Percentiles rank a stretch among this genome's conserved stretches.
Conservation (phyloP, 345 rosid genomes). For the Brassica napus region DNA sequence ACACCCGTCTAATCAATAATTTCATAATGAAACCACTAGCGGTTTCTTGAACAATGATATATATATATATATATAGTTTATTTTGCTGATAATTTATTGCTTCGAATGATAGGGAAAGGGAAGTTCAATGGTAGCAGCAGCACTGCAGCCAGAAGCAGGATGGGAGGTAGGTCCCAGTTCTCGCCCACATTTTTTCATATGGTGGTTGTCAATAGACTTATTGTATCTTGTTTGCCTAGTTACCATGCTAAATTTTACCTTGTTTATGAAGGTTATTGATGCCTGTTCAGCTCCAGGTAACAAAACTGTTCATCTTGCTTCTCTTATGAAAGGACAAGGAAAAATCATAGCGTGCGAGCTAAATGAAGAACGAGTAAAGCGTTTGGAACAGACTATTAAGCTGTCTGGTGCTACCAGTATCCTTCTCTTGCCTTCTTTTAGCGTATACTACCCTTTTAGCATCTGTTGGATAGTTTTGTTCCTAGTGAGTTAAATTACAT, state of each 20-base stretch:
- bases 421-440: slow-evolving; percentile 43
- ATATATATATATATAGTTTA: not conserved
- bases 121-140: slow-evolving; percentile 91
- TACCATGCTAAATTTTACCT: not conserved
- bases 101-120: slow-evolving; percentile 70
- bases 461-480: not conserved
- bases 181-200: not conserved
- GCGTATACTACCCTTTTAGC: not conserved
- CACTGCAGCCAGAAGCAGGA: not conserved
- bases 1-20: too few species aligned
- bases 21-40: too few species aligned
- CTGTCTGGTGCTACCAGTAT: slow-evolving; percentile 89
- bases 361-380: slow-evolving; percentile 64
- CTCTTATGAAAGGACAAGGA: not conserved
- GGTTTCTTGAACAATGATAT: too few species aligned
- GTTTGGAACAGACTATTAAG: slow-evolving; percentile 65
- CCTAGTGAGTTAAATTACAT: not conserved
- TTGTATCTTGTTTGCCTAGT: not conserved
- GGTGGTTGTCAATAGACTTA: not conserved
- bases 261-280: not conserved
- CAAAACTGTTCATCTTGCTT: not conserved
- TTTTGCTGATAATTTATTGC: slow-evolving; percentile 6
- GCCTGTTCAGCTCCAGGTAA: not conserved
- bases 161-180: not conserved
- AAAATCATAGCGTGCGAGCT: not conserved